These are phyloP conservation scores for Fusarium pseudonygamai DNA, from an alignment of 2,329 filamentous ascomycete species.

Conservation along the genomic window DNA sequence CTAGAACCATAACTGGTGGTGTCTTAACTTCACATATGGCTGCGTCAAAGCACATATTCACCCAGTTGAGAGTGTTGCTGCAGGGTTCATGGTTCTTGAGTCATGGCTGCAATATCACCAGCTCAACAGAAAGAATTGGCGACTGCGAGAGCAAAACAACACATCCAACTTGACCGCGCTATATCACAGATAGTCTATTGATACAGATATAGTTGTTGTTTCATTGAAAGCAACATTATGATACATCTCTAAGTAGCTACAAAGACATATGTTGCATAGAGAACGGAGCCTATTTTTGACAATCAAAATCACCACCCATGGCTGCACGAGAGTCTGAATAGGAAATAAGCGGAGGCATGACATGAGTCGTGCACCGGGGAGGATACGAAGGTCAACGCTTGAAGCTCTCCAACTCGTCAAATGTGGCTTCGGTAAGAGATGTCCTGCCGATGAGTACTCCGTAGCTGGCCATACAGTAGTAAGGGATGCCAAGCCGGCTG, in stretches of 20 bases:
- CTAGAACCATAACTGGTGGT: background rate
- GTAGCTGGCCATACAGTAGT: background rate
- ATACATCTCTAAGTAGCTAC: background rate
- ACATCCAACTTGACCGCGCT: background rate
- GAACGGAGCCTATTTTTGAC: background rate
- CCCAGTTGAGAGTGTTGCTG: background rate
- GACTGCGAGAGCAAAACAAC: background rate
- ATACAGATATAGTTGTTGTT: background rate
- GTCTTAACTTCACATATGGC: background rate
- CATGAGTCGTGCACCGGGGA: constrained; percentile 25
- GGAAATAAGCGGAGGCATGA: constrained; percentile 15
- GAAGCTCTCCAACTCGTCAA: constrained; percentile 11
- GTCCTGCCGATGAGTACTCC: background rate
- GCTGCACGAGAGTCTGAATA: background rate
- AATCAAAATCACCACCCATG: background rate
- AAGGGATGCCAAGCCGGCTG: constrained; percentile 31
- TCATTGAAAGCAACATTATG: background rate
- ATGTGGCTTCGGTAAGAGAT: constrained; percentile 3
- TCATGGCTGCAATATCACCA: background rate
- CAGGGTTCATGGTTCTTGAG: constrained; percentile 20
- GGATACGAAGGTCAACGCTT: constrained; percentile 6
- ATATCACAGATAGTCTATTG: background rate
- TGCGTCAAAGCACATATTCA: constrained; percentile 18
- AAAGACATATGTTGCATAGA: background rate
- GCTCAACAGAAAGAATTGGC: background rate